Conservation (phyloP, 2,329 filamentous ascomycete genomes). For the Reticulascus tulasneorum region DNA sequence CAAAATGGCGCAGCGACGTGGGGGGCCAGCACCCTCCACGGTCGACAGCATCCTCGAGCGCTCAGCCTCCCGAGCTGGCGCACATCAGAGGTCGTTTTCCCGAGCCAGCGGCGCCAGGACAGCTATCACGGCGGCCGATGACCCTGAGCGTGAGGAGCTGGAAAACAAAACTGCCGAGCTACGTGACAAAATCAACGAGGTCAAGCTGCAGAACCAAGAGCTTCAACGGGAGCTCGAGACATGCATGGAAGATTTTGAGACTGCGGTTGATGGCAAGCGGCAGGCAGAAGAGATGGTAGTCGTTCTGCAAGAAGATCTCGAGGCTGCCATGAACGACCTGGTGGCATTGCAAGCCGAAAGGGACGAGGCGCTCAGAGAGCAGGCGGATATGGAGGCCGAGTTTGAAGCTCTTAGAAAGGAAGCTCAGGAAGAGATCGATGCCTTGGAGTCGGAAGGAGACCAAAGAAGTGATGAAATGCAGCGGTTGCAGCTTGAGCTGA, state of each 20-base stretch:
- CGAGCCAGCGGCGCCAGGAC: conserved; percentile 66
- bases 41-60: conserved; percentile 90
- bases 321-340: conserved; percentile 74
- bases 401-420: conserved; percentile 60
- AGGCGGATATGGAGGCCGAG: conserved; percentile 54
- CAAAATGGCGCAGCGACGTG: conserved; percentile 79
- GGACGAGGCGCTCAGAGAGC: conserved; percentile 73
- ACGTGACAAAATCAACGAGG: conserved; percentile 79
- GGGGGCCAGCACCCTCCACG: conserved; percentile 57
- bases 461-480: conserved; percentile 68
- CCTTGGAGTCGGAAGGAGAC: conserved; percentile 68
- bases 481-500: conserved; percentile 66
- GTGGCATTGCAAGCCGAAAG: conserved; percentile 76
- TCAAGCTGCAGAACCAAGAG: conserved; percentile 87
- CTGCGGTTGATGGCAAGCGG: conserved; percentile 59
- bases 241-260: conserved; percentile 75
- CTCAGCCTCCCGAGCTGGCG: conserved; percentile 79
- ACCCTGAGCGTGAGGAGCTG: conserved; percentile 78
- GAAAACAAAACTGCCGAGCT: conserved; percentile 80
- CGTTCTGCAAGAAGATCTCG: conserved; percentile 75
- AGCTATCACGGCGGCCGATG: conserved; percentile 56
- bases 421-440: conserved; percentile 63
- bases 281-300: conserved; percentile 55
- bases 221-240: conserved; percentile 78
- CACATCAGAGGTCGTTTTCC: conserved; percentile 67